Base-by-base conservation (phyloP, 495 filamentous ascomycete genomes). In the Bacidia gigantensis region DNA sequence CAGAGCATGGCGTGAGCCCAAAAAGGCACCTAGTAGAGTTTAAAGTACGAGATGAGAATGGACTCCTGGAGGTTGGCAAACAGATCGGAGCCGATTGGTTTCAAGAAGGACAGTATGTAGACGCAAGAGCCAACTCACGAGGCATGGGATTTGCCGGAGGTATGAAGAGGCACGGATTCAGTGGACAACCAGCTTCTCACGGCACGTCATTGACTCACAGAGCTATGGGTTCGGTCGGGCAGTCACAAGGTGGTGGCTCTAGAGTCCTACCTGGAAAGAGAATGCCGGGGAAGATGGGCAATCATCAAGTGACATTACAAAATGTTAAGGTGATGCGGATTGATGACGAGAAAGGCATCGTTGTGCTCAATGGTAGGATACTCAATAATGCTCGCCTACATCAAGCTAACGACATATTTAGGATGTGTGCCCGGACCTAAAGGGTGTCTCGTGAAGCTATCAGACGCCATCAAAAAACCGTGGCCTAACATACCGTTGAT, bases 231-330 rank as follows among this genome's bases (percentile, higher is more conserved):
- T 89, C 86, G 3, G 71, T 78, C 11, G 92, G 92, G 57, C 86
- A 81, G 35, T 81, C 81, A 60, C 92, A 98, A 66, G 92, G 92
- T 57, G 80, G 85, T 64, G 92, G 92, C 65, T 92, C 86, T 41
- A 74, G 92, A 59, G 92, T 98, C 40, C 77, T 83, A 53, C 92
- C 92, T 0, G 92, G 92, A 47, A 98, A 98, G 80, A 87, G 86
- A 67, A 98, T 98, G 92, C 79, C 92, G 20, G 92, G 92, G 52
- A 77, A 86, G 42, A 96, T 98, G 92, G 92, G 92, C 22, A 81
- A 81, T 52, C 73, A 89, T 65, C 78, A 79, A 57, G 83, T 87
- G 41, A 98, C 92, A 35, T 72, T 87, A 17, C 89, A 96, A 73
- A 93, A 93, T 64, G 67, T 95, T 57, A 86, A 85, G 68, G 81